These are phyloP conservation scores for Paraconiothyrium brasiliense DNA, from an alignment of 2,329 filamentous ascomycete species.

Conservation along the genomic window DNA sequence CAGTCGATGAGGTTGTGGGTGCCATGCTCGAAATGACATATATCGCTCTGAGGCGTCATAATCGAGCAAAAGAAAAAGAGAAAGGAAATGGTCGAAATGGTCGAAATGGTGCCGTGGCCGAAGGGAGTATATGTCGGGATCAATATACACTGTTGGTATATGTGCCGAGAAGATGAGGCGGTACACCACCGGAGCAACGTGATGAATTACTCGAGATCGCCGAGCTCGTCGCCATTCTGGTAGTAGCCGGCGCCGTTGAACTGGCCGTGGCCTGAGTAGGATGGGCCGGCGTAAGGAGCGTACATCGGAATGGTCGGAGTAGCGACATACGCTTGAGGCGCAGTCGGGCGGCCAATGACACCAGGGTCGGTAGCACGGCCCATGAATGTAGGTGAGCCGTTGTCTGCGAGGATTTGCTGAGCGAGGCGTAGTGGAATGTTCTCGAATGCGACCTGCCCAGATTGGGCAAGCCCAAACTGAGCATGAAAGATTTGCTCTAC, in stretches of 20 bases:
- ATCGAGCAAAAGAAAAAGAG: constrained; percentile 2
- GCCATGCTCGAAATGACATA: background rate
- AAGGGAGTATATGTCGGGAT: background rate
- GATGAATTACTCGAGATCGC: background rate
- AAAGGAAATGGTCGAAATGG: constrained; percentile 12
- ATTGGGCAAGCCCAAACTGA: constrained; percentile 30
- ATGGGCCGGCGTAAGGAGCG: background rate
- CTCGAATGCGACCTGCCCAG: constrained; percentile 36
- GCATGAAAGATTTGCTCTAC: constrained; percentile 37
- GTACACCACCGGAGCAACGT: background rate
- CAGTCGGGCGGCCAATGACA: constrained; percentile 33
- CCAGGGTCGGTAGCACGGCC: constrained; percentile 26
- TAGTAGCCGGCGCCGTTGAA: background rate
- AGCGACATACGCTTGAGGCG: background rate
- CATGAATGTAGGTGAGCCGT: background rate
- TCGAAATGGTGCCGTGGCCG: background rate
- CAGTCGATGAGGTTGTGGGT: constrained; percentile 7
- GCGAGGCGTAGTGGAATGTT: constrained; percentile 37
- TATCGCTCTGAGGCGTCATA: background rate
- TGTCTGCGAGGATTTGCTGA: constrained; percentile 27
- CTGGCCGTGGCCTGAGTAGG: background rate
- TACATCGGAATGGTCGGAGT: constrained; percentile 5
- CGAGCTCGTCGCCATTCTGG: background rate
- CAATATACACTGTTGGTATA: constrained; percentile 1
- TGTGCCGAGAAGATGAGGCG: background rate